Percentiles rank a stretch among this genome's conserved stretches.
phyloP scores from a whole-genome alignment of 2,329 filamentous ascomycete genomes.

The Fusarium sp. region DNA sequence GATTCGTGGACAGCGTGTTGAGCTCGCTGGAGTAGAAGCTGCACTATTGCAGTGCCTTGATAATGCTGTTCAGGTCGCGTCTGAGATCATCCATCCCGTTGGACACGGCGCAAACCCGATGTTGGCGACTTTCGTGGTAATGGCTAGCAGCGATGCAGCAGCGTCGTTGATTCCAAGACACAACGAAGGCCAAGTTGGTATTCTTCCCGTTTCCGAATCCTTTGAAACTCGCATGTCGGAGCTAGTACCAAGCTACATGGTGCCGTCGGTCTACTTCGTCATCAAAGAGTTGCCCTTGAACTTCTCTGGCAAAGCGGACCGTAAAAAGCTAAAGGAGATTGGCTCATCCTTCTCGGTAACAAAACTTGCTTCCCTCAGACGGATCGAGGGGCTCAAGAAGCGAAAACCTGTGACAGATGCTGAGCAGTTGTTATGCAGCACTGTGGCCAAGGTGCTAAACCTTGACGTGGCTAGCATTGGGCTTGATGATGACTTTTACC shows the following conservation, averaged over 20 bases:
- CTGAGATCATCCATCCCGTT: slow-evolving; percentile 3
- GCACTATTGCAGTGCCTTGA: not conserved
- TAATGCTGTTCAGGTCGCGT: not conserved
- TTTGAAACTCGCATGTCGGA: slow-evolving; percentile 5
- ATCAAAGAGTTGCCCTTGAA: slow-evolving; percentile 4
- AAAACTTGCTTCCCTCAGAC: slow-evolving; percentile 6
- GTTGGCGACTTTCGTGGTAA: slow-evolving; percentile 11
- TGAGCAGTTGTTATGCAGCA: slow-evolving; percentile 2
- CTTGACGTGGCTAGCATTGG: not conserved
- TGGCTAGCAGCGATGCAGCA: not conserved
- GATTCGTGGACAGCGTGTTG: slow-evolving; percentile 67
- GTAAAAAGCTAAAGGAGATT: slow-evolving; percentile 1
- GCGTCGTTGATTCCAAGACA: not conserved
- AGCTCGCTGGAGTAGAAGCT: slow-evolving; percentile 50
- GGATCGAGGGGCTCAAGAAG: not conserved
- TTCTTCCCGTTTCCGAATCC: not conserved
- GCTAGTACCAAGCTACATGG: slow-evolving; percentile 8
- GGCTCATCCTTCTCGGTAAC: slow-evolving; percentile 13
- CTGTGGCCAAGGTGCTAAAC: slow-evolving; percentile 3
- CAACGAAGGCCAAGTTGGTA: not conserved
- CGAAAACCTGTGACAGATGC: not conserved
- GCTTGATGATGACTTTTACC: slow-evolving; percentile 13
- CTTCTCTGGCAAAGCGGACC: slow-evolving; percentile 13
- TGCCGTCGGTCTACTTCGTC: slow-evolving; percentile 18
- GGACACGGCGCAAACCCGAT: not conserved